Percentiles rank a stretch among this genome's conserved stretches.
These are phyloP conservation scores for Knoxdaviesia proteae DNA, from an alignment of 2,329 filamentous ascomycete genomes.

Conservation along the genomic window DNA sequence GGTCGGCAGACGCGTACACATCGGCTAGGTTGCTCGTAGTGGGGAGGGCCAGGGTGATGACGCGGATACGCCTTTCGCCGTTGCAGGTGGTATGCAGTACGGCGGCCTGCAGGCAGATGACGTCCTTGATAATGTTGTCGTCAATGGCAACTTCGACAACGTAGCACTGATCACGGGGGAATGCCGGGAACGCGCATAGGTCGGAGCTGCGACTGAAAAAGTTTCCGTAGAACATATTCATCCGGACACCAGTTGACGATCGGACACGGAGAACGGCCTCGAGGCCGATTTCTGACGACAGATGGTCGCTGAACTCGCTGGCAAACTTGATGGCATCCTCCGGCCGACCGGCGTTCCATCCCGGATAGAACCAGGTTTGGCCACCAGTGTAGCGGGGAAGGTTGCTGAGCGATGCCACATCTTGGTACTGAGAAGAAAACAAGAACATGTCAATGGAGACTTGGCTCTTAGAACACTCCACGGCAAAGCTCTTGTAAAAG, in stretches of 20 bases:
- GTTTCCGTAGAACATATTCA: conserved; percentile 98
- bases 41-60: conserved; percentile 79
- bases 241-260: conserved; percentile 80
- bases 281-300: conserved; percentile 90
- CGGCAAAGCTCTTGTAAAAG: conserved; percentile 98
- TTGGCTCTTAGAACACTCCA: conserved; percentile 97
- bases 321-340: conserved; percentile 98
- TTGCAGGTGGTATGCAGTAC: conserved; percentile 97
- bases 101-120: conserved; percentile 82
- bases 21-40: conserved; percentile 82
- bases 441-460: conserved; percentile 98
- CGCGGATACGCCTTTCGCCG: conserved; percentile 82
- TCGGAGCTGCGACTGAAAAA: conserved; percentile 98
- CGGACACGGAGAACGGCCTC: conserved; percentile 91
- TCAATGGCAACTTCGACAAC: conserved; percentile 97
- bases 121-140: conserved; percentile 75
- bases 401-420: conserved; percentile 90
- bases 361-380: conserved; percentile 96
- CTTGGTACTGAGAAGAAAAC: conserved; percentile 89
- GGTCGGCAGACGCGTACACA: conserved; percentile 85
- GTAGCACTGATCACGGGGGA: conserved; percentile 91
- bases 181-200: conserved; percentile 91
- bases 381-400: conserved; percentile 89
- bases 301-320: conserved; percentile 84
- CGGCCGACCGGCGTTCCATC: conserved; percentile 81